phyloP scores from a whole-genome alignment of 2,329 filamentous ascomycete species.

The Ophiostoma sp. region DNA sequence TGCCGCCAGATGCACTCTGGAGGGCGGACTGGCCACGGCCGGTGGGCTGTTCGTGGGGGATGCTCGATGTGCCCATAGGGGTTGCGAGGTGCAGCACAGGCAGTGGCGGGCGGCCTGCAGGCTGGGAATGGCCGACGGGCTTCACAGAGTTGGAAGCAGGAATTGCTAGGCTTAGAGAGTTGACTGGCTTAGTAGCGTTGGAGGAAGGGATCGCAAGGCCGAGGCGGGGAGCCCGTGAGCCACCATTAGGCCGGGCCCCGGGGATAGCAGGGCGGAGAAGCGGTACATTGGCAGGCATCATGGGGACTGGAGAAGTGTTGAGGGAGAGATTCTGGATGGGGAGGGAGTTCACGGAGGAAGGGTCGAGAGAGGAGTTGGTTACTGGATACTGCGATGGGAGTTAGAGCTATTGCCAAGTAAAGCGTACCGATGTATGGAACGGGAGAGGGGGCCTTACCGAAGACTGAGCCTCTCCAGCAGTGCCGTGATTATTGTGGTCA shows the following conservation, averaged over 20 bases:
- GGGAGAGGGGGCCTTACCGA: conserved; percentile 15
- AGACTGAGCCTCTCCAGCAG: conserved; percentile 19
- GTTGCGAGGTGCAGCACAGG: conserved; percentile 83
- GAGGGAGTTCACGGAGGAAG: neutral
- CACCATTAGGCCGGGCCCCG: conserved; percentile 44
- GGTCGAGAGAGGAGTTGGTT: conserved; percentile 14
- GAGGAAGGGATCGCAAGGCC: conserved; percentile 88
- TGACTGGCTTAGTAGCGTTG: conserved; percentile 72
- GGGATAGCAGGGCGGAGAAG: conserved; percentile 79
- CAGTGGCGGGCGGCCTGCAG: conserved; percentile 52
- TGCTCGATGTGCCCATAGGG: conserved; percentile 73
- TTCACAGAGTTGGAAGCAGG: conserved; percentile 79
- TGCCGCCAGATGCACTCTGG: conserved; percentile 67
- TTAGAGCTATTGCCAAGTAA: neutral
- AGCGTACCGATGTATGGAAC: neutral
- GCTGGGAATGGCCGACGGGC: conserved; percentile 53
- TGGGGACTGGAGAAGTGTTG: conserved; percentile 40
- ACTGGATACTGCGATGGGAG: neutral
- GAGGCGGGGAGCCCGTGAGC: conserved; percentile 65
- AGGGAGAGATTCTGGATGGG: conserved; percentile 25
- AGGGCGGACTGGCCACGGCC: conserved; percentile 51
- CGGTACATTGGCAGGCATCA: conserved; percentile 71
- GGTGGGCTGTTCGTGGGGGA: conserved; percentile 61
- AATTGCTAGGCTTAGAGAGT: conserved; percentile 65
- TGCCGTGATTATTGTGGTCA: conserved; percentile 24